These are phyloP conservation scores for Pleurotus sapidus DNA, from an alignment of 768 basidiomycete genomes.

Conservation along the genomic window DNA sequence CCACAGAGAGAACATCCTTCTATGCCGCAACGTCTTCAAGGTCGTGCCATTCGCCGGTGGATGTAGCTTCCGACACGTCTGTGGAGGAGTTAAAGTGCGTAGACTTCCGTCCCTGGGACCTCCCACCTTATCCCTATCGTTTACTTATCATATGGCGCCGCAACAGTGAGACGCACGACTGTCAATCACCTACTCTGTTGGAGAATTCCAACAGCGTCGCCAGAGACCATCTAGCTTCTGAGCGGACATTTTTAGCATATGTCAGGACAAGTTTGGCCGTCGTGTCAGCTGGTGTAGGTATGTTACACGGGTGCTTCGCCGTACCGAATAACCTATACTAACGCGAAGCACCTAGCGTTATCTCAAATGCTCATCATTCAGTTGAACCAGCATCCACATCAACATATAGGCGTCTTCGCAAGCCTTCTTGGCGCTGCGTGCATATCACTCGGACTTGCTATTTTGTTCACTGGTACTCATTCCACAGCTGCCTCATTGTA, in stretches of 20 bases:
- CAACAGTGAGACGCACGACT: no score
- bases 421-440: slow-evolving; percentile 2
- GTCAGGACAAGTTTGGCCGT: slow-evolving; percentile 47
- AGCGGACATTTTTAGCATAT: slow-evolving; percentile 51
- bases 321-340: no score
- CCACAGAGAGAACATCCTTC: neutral
- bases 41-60: no score
- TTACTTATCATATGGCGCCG: no score
- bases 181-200: no score
- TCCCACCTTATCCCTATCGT: no score
- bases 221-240: slow-evolving; percentile 49
- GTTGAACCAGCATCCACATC: neutral
- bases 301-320: neutral
- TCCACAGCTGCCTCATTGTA: neutral
- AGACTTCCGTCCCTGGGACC: no score
- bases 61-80: no score
- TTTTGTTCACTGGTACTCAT: neutral
- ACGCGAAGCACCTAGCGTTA: neutral
- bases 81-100: no score
- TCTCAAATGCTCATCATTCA: slow-evolving; percentile 1
- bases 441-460: neutral
- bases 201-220: slow-evolving; percentile 49
- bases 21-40: neutral
- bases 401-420: neutral
- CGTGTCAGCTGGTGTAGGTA: slow-evolving; percentile 18